Evolutionary conservation across 2,329 filamentous ascomycete genomes (phyloP).

Genomic region (Scedosporium apiospermum): DNA sequence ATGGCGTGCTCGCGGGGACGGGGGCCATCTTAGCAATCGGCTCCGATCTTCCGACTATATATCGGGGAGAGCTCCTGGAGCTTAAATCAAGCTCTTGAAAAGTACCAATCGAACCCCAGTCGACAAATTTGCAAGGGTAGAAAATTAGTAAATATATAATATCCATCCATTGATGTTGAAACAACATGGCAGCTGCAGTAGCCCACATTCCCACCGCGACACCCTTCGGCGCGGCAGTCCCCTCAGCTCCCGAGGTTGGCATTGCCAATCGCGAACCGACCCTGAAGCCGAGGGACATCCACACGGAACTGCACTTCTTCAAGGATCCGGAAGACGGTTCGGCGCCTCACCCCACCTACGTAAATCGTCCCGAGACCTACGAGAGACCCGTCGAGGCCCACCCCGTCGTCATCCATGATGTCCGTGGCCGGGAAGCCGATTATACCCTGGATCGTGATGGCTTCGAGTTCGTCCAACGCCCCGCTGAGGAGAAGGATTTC

Average conservation of each 20-base stretch:
- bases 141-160: not conserved
- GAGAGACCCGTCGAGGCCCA: constrained; percentile 18
- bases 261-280: not conserved
- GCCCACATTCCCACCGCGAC: constrained; percentile 10
- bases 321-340: constrained; percentile 31
- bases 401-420: constrained; percentile 22
- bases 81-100: not conserved
- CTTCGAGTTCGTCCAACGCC: constrained; percentile 23
- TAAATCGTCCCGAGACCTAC: constrained; percentile 24
- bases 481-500: constrained; percentile 25
- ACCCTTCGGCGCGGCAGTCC: not conserved
- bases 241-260: not conserved
- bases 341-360: constrained; percentile 24
- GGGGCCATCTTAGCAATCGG: not conserved
- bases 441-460: constrained; percentile 28
- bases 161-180: not conserved
- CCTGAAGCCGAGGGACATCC: constrained; percentile 18
- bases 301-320: constrained; percentile 26
- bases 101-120: too few relatives aligned
- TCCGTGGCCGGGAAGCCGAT: constrained; percentile 23
- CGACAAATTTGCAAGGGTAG: not conserved
- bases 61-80: not conserved
- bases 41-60: not conserved
- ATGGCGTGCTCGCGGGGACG: constrained; percentile 17
- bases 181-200: constrained; percentile 15